Conservation (phyloP, 108 stramenopile genomes). For the Nitzschia sp. region DNA sequence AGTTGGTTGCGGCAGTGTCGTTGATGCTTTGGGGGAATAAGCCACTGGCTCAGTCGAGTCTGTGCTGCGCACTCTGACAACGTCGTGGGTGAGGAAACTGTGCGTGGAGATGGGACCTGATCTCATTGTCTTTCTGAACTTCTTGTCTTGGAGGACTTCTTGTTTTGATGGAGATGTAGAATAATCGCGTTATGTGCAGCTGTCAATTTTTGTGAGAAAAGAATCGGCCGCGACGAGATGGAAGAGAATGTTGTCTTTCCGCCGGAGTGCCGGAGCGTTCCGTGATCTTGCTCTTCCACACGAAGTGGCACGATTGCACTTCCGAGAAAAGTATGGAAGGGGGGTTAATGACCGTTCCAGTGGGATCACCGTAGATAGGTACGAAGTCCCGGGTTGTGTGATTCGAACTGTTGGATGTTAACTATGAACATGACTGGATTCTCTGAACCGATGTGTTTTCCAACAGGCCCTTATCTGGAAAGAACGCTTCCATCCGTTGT, state of each 20-base stretch:
- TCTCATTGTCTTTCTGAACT: conserved; percentile 3
- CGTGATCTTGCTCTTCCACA: background rate
- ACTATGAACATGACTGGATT: background rate
- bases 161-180: background rate
- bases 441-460: background rate
- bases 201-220: conserved; percentile 5
- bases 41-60: conserved; percentile 21
- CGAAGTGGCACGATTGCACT: conserved; percentile 16
- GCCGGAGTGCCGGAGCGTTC: conserved; percentile 2
- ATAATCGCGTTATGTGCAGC: background rate
- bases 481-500: background rate
- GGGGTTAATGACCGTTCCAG: conserved; percentile 13
- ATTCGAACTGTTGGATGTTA: conserved; percentile 9
- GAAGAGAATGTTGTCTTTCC: too few species aligned
- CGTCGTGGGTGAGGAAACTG: conserved; percentile 10
- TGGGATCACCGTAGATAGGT: background rate
- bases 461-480: background rate
- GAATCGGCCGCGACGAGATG: background rate
- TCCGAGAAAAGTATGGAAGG: conserved; percentile 8
- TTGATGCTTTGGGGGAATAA: background rate
- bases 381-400: conserved; percentile 16
- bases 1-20: background rate
- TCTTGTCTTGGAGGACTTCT: background rate
- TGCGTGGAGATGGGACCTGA: background rate
- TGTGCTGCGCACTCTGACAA: conserved; percentile 18